Base-by-base conservation (phyloP, 176 grass and related monocot species). In the Zizania latifolia region DNA sequence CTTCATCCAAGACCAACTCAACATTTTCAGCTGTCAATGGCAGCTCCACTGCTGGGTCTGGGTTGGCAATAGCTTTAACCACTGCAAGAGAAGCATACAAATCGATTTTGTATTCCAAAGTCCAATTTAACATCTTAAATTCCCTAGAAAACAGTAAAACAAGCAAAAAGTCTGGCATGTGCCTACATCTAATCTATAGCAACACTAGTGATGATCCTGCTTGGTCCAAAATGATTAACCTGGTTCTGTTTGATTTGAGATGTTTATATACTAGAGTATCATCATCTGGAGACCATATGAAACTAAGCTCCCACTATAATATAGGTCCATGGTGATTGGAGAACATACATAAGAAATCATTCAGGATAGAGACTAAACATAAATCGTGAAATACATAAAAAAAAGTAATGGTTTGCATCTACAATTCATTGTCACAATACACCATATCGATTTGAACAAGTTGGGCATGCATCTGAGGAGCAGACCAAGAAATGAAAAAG, bases 1-100 rank as follows among this genome's bases (percentile, higher is more conserved):
- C 89, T 92, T 99, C 95, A 81, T 99, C 95, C 70, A 99, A 81
- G 41, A 99, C 86, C 30, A 63, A 30, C 71, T 99, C 95, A 17
- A 99, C 91, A 65, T 99, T 99, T 91, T 94, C 89, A 68, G 86
- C 89, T 77, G 91, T 99, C 68, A 99, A 77, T 4, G 89, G 89
- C 59, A 94, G 43, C 74, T 94, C 82, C 1, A 84, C 69, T 6
- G 79, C 83, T 12, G 82, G 83, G 72, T 88, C 75, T 58, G 86
- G 71, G 68, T 93, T 89, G 48, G 86, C 86, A 81, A 98, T 57
- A 81, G 89, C 86, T 68, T 88, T 90, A 68, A 85, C 78, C 68
- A 92, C 89, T 92, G 79, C 68, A 53, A 81, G 17, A 81, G 17
- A 32, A 76, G 30, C 16, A 78, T 33, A 66, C 1, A 10, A 30